These are phyloP conservation scores for Eutypa lata DNA, from an alignment of 2,329 filamentous ascomycete species.

Conservation along the genomic window DNA sequence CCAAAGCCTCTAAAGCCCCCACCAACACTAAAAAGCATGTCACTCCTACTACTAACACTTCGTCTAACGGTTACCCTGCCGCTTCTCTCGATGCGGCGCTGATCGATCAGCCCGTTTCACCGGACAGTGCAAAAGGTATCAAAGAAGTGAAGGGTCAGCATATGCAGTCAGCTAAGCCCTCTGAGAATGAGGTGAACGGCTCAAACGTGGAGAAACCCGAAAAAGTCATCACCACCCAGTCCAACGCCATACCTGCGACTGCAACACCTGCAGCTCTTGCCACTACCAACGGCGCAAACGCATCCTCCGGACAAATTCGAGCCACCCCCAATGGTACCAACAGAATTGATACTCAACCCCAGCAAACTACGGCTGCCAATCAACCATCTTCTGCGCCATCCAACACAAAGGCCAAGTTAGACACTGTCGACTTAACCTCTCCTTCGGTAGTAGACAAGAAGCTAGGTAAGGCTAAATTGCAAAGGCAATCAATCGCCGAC, in stretches of 20 bases:
- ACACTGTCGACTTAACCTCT: slow-evolving; percentile 4
- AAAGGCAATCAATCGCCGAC: slow-evolving; percentile 3
- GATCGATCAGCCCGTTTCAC: slow-evolving; percentile 16
- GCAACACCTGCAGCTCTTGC: background rate
- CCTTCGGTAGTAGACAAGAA: slow-evolving; percentile 8
- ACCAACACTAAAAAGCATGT: slow-evolving; percentile 12
- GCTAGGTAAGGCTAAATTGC: slow-evolving; percentile 13
- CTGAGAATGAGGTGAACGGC: slow-evolving; percentile 19
- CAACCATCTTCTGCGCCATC: slow-evolving; percentile 7
- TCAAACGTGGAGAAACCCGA: slow-evolving; percentile 24
- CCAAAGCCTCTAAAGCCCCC: slow-evolving; percentile 7
- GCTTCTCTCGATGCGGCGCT: slow-evolving; percentile 31
- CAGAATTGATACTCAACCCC: background rate
- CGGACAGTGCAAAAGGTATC: slow-evolving; percentile 1
- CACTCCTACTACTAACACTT: slow-evolving; percentile 3
- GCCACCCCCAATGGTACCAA: slow-evolving; percentile 4
- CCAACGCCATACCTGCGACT: background rate
- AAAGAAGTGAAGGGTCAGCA: slow-evolving; percentile 5
- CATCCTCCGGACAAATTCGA: background rate
- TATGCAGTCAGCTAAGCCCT: slow-evolving; percentile 14
- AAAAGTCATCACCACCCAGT: slow-evolving; percentile 5
- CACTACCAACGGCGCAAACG: slow-evolving; percentile 7
- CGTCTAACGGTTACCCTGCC: slow-evolving; percentile 20
- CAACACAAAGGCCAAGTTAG: slow-evolving; percentile 5
- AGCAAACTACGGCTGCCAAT: background rate